Base-by-base conservation (phyloP, 169 alveolate species). In the Prorocentrum cordatum region DNA sequence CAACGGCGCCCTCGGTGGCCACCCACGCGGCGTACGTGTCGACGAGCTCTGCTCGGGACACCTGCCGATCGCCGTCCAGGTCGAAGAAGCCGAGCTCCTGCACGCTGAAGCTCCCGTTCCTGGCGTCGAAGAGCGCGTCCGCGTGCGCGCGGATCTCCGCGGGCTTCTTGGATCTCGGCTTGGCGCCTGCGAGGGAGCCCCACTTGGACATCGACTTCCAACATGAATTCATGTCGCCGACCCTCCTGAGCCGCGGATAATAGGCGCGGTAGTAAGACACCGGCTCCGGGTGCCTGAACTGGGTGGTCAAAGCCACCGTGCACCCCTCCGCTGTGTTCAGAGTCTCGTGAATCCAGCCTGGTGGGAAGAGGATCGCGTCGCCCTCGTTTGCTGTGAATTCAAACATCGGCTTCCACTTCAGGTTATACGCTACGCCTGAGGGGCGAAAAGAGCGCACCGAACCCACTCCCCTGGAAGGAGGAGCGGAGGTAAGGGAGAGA, bases 331-430 rank as follows among this genome's bases (percentile, higher is more conserved):
- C 86, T 0, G 86, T 75, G 39, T 75, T 75, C 61, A 75, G 59
- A 1, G 86, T 75, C 27, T 75, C 86, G 18, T 75, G 86, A 27
- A 75, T 75, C 86, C 86, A 75, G 35, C 86, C 86, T 2, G 86
- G 86, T 16, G 86, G 86, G 7, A 75, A 75, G 18, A 75, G 45
- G 16, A 75, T 72, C 32, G 86, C 86, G 10, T 38, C 50, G 24
- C 86, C 86, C 35, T 54, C 86, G 29, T 33, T 50, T 3, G 54
- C 42, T 0, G 86, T 33, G 39, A 75, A 75, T 27, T 75, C 86
- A n/a, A 75, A 75, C 86, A 75, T 75, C 1, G 86, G 86, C 59
- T 50, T 75, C 86, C 86, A 75, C 24, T 72, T 72, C 24, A 75
- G 54, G 9, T n/a, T n/a, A n/a, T n/a, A n/a, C n/a, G n/a, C n/a